These are phyloP conservation scores for Sicyos baderoa DNA, from an alignment of 306 rosid species.

Conservation along the genomic window DNA sequence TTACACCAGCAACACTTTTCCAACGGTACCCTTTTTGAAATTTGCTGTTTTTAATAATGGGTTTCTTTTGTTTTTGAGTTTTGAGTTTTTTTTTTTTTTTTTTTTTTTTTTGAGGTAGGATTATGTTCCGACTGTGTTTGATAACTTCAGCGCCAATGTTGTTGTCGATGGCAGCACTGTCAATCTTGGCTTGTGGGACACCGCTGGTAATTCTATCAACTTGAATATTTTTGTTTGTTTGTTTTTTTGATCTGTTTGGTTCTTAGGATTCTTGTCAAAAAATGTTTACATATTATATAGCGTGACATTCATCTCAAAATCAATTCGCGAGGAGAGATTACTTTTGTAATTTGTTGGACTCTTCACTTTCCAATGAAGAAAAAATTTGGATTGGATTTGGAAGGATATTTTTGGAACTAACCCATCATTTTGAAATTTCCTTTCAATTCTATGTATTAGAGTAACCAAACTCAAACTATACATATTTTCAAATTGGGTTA, in stretches of 20 bases:
- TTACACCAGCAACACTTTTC: constrained; percentile 18
- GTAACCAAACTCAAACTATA: too few species aligned
- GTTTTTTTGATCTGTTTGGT: not conserved
- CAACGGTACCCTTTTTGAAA: constrained; percentile 5
- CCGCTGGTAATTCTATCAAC: constrained; percentile 42
- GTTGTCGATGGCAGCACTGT: constrained; percentile 29
- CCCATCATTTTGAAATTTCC: too few species aligned
- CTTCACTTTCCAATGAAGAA: too few species aligned
- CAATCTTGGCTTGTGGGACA: constrained; percentile 70
- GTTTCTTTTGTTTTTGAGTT: not conserved
- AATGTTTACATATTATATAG: too few species aligned
- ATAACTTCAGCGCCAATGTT: constrained; percentile 19
- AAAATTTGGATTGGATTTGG: too few species aligned
- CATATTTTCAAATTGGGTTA: too few species aligned
- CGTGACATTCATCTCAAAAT: too few species aligned
- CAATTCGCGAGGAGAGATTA: too few species aligned
- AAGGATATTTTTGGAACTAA: too few species aligned
- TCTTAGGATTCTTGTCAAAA: too few species aligned
- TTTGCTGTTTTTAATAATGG: not conserved
- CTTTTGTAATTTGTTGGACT: too few species aligned
- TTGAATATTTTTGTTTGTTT: not conserved
- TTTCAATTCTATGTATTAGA: too few species aligned
- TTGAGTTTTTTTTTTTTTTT: not conserved
- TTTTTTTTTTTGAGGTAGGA: not conserved
- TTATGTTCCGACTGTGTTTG: constrained; percentile 18